These are phyloP conservation scores for Trypanosoma conorhini DNA, from an alignment of 208 protist species.

Conservation along the genomic window DNA sequence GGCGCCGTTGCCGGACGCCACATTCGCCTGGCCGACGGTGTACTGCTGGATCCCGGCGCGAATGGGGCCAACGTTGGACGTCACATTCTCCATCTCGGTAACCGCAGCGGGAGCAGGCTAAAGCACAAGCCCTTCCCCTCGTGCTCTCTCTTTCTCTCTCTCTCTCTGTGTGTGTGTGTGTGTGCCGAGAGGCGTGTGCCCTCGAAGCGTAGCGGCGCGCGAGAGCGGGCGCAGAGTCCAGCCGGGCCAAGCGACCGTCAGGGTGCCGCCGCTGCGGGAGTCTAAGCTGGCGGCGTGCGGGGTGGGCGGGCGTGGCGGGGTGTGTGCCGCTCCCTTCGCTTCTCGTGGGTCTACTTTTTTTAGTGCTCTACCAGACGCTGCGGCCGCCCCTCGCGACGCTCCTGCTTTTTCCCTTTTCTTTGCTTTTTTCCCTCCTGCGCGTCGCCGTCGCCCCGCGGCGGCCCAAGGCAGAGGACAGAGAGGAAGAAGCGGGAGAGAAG, in stretches of 20 bases:
- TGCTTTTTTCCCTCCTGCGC: too few species aligned
- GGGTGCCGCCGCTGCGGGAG: neutral
- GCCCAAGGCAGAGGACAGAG: neutral
- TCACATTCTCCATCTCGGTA: constrained; percentile 2
- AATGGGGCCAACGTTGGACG: neutral
- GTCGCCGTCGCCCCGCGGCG: too few species aligned
- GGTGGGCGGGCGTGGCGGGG: too few species aligned
- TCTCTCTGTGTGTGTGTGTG: neutral
- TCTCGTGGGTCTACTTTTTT: neutral
- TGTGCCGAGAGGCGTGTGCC: too few species aligned
- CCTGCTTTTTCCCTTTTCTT: constrained; percentile 3
- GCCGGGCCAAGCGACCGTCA: too few species aligned
- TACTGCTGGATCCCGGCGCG: constrained; percentile 21
- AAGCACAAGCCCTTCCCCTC: too few species aligned
- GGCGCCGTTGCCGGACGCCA: neutral
- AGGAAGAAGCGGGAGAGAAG: neutral
- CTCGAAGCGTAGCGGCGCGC: too few species aligned
- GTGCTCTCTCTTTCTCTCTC: neutral
- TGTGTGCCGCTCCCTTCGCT: neutral
- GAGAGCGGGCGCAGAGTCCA: too few species aligned
- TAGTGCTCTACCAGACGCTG: too few species aligned
- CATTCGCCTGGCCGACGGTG: constrained; percentile 17
- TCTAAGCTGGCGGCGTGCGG: neutral
- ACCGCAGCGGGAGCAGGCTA: neutral
- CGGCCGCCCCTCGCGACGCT: too few species aligned